Evolutionary conservation across 2,329 filamentous ascomycete genomes (phyloP).

Genomic region (Arthroderma uncinatum): DNA sequence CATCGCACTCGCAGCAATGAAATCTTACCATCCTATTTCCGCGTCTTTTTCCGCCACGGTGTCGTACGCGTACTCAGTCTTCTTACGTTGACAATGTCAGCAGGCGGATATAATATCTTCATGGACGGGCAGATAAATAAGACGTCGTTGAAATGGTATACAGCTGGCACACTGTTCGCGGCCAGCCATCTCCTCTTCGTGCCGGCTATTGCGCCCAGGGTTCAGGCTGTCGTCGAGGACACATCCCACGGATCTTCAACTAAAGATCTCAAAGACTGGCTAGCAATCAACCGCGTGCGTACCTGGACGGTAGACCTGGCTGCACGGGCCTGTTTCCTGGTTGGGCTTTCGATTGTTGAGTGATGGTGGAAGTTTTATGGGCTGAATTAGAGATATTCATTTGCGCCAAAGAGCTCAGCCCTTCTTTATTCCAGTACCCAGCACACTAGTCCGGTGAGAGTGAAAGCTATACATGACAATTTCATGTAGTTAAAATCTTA

Average conservation of each 20-base stretch:
- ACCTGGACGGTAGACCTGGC: conserved; percentile 12
- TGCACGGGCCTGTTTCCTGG: conserved; percentile 8
- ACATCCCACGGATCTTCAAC: neutral
- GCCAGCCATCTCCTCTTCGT: conserved; percentile 13
- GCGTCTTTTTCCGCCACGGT: conserved; percentile 30
- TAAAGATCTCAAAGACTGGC: conserved; percentile 10
- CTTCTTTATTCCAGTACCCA: too few relatives aligned
- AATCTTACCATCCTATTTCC: conserved; percentile 37
- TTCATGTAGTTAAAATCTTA: too few relatives aligned
- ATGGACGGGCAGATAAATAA: neutral
- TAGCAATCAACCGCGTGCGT: conserved; percentile 13
- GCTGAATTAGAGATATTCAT: too few relatives aligned
- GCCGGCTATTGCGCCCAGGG: conserved; percentile 10
- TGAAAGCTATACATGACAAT: too few relatives aligned
- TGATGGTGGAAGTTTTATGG: too few relatives aligned
- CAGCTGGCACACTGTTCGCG: conserved; percentile 7
- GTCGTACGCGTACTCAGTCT: conserved; percentile 15
- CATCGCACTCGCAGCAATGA: conserved; percentile 15
- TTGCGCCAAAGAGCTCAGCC: too few relatives aligned
- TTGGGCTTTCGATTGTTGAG: neutral
- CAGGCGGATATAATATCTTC: neutral
- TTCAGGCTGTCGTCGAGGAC: conserved; percentile 11
- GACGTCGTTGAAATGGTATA: conserved; percentile 7
- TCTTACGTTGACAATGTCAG: conserved; percentile 7
- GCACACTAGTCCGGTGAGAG: too few relatives aligned